Base-by-base conservation (phyloP, 352 stramenopile species). In the Phytopythium kandeliae region DNA sequence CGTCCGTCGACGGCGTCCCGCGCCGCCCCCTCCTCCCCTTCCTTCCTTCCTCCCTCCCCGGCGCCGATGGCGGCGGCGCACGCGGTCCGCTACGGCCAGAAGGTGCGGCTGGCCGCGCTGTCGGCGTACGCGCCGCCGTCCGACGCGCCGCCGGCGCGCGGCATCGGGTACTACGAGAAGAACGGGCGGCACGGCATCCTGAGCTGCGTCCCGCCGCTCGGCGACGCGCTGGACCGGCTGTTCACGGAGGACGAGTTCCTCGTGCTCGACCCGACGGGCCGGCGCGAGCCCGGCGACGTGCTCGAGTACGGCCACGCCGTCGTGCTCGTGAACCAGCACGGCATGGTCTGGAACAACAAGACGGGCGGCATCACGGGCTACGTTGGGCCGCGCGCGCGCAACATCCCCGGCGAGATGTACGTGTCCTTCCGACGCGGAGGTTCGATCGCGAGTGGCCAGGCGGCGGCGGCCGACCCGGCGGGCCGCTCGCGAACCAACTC, bases 131-230 rank as follows among this genome's bases (percentile, higher is more conserved):
- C 57, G 0, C 31, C 61, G 35, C 62, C 25, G 11, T 24, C 31
- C 3, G 44, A 35, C 16, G 28, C 53, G 4, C 22, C 51, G 8
- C 26, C 46, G 48, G 61, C 43, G 4, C 83, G 26, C 44, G 72
- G 72, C 36, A 83, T 94, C 53, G 83, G 83, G 33, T 86, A 86
- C 60, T 94, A 94, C 66, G 78, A 92, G 60, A 94, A 94, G 64
- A 87, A 90, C 49, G 83, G 83, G 3, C 82, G 82, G 31, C 83
- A 94, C 59, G 83, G 83, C 25, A 87, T 94, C 50, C 55, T 94
- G 40, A 89, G 77, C 63, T 84, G 69, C 52, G 83, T 94, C 33
- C 78, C 83, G 40, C 83, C 83, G 17, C 72, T 94, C n/a, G 83
- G 83, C 34, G 57, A 67, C n/a, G 73, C 71, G 48, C 59, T 84